Base-by-base conservation (phyloP, 2,329 filamentous ascomycete species). In the Aspergillus sp. region DNA sequence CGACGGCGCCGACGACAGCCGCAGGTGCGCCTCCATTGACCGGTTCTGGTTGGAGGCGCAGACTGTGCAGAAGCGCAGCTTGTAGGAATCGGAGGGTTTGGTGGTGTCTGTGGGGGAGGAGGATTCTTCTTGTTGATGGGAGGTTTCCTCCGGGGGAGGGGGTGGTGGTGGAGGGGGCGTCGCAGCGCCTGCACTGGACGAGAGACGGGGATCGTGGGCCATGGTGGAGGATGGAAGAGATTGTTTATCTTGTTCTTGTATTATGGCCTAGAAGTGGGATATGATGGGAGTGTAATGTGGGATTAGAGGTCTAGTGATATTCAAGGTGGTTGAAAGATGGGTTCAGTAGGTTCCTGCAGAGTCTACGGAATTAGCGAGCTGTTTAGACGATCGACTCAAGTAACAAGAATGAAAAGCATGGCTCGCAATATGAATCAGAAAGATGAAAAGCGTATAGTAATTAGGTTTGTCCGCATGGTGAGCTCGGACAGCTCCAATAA, bases 11-110 rank as follows among this genome's bases (percentile, higher is more conserved):
- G 88, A 83, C 4, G 94, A 90, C 31, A 99, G 86, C 58, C 90
- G 89, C 23, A 97, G 84, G 73, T 99, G 94, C n/a, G 93, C 93
- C 81, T 97, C 94, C 94, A 99, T 97, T n/a, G 90, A 96, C 85
- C 94, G 86, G 69, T 99, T 99, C 73, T 99, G 91, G 66, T 99
- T 99, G 66, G 91, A 96, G 6, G 94, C 94, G 75, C 94, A 99
- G n/a, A 99, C 93, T 2, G 94, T 97, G 78, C 92, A 97, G 75
- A 97, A 97, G 69, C 89, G 95, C 57, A 99, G 82, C 75, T 94
- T 96, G 81, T 87, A 96, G 48, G 81, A 83, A n/a, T 77, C 77
- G 21, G 81, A 78, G 56, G 59, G 66, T 36, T 29, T 41, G 29
- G 17, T n/a, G 52, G 4, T 44, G 47, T 44, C 29, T n/a, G n/a